Base-by-base conservation (phyloP, 805 yeast species). In the Myxozyma geophila region DNA sequence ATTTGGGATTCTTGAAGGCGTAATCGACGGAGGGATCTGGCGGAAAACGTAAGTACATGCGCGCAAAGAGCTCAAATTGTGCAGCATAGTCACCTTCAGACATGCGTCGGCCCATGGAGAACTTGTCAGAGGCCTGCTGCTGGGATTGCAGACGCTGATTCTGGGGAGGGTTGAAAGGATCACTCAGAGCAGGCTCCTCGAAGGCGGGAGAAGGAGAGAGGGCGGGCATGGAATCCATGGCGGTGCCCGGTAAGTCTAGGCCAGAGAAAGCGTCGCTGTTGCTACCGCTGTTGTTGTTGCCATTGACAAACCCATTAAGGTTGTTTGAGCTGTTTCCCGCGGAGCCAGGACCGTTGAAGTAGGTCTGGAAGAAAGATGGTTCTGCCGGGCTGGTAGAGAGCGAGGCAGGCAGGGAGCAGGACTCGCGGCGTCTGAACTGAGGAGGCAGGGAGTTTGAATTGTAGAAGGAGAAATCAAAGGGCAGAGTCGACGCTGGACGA, bases 1-100 rank as follows among this genome's bases (percentile, higher is more conserved):
- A 75, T 15, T 76, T 74, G 33, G 87, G 87, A 39, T 66, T 66
- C 47, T 62, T 62, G 63, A 82, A 78, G 1, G 66, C 56, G 40
- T 61, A 51, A 7, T 59, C 60, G 33, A 56, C 9, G 3, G 55
- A n/a, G 35, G 58, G 57, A 55, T 63, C 67, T 62, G 57, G 41
- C 13, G 62, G 48, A 17, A 54, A 44, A 39, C 48, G 63, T 58
- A 52, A 62, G 60, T 61, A 61, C 15, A 33, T 40, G 57, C 44
- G 55, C n/a, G 23, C 23, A 28, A 52, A 33, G 28, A 21, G 50
- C 23, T 48, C 63, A 10, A 55, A 39, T 8, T 39, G 41, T 35
- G 49, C 39, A 15, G 51, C 48, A 43, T 17, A 51, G 19, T 57
- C 48, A 64, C 67, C 67, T 62, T 64, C 68, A 46, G 68, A 61